Percentiles rank a stretch among this genome's conserved stretches.
Evolutionary conservation across 2,329 filamentous ascomycete species (phyloP).

Genomic region (Sclerotiophoma versabilis): DNA sequence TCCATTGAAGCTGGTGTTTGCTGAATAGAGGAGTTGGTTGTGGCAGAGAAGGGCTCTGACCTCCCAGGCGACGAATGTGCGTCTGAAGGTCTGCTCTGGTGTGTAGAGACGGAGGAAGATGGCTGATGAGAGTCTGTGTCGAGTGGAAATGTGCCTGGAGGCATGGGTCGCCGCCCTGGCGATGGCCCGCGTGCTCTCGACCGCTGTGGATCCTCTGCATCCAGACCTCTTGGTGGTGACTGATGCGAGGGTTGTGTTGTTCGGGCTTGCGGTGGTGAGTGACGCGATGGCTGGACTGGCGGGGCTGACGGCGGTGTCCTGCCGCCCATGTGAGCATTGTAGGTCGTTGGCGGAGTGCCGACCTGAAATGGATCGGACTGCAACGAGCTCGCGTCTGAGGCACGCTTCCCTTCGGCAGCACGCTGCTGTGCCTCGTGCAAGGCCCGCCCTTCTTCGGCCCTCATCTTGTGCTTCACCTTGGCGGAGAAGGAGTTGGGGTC

Average conservation of each 20-base stretch:
- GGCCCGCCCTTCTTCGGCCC: conserved; percentile 59
- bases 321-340: conserved; percentile 25
- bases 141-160: conserved; percentile 32
- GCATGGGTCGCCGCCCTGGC: conserved; percentile 36
- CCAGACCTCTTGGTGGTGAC: conserved; percentile 24
- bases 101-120: conserved; percentile 36
- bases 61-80: conserved; percentile 31
- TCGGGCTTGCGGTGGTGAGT: conserved; percentile 21
- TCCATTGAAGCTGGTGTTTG: conserved; percentile 23
- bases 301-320: conserved; percentile 33
- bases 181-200: conserved; percentile 42
- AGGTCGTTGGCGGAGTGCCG: conserved; percentile 36
- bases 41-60: conserved; percentile 31
- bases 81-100: conserved; percentile 36
- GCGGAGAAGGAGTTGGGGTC: conserved; percentile 56
- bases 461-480: conserved; percentile 58
- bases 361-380: conserved; percentile 34
- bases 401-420: conserved; percentile 27
- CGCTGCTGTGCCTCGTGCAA: conserved; percentile 54
- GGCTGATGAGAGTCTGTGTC: conserved; percentile 36
- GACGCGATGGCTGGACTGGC: conserved; percentile 14
- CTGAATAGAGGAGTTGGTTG: conserved; percentile 22
- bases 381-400: conserved; percentile 43
- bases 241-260: conserved; percentile 12
- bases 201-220: conserved; percentile 39